phyloP scores from a whole-genome alignment of 2,329 filamentous ascomycete species.

The Colletotrichum sp. region DNA sequence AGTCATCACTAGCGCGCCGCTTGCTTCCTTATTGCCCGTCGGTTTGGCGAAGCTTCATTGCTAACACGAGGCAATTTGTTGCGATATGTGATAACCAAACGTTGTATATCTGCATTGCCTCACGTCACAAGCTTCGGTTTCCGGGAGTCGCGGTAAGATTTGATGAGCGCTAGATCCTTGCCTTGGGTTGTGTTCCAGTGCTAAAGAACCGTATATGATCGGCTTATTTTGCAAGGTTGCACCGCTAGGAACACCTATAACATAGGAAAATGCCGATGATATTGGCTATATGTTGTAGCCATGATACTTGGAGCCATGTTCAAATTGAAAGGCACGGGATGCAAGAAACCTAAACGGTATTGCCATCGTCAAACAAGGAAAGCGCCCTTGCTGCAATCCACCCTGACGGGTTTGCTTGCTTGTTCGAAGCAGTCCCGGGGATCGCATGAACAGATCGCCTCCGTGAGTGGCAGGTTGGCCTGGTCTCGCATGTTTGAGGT shows the following conservation, averaged over 20 bases:
- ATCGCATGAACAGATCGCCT: constrained; percentile 23
- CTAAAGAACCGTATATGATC: background rate
- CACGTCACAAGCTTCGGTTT: background rate
- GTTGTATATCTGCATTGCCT: background rate
- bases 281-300: background rate
- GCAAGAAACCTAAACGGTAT: background rate
- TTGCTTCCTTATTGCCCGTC: background rate
- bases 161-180: background rate
- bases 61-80: background rate
- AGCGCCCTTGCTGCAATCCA: background rate
- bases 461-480: constrained; percentile 9
- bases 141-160: background rate
- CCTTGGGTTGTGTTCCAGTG: background rate
- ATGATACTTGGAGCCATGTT: background rate
- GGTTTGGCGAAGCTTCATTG: background rate
- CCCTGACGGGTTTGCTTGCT: constrained; percentile 1
- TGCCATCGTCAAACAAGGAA: background rate
- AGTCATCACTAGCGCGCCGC: background rate
- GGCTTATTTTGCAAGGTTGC: constrained; percentile 6
- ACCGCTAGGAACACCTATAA: background rate
- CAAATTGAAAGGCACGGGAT: background rate
- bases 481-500: constrained; percentile 28
- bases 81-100: background rate
- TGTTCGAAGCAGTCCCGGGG: background rate
- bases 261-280: background rate